Evolutionary conservation across 2,329 filamentous ascomycete species (phyloP), one percentile per base, ranked within the genome.

Genomic region (Penicillium sclerotigenum): DNA sequence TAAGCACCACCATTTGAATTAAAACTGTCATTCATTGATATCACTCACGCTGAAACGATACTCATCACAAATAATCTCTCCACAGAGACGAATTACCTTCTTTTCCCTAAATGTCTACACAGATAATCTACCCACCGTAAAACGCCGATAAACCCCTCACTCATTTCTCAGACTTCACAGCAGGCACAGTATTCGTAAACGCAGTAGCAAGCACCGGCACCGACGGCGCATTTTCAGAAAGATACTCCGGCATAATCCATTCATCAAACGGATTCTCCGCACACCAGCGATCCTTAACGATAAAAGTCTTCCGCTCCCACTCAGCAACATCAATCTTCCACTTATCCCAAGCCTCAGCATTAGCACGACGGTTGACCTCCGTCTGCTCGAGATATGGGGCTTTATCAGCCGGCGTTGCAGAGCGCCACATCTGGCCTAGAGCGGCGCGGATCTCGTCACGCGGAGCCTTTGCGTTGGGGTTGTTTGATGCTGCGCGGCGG

Each of bases 351-450:
- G 81, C 79, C 47, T 80, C 79, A 45, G 85, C 84, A 62, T 91
- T 89, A 1, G 75, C 79, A 55, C 81, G 79, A 70, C 92, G 92
- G 63, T 90, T 87, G 50, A 81, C 81, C 52, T 86, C 81, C 4
- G 89, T 89, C 70, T 87, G 82, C 28, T 91, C 87, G 47, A 92
- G 82, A 67, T 89, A 97, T 0, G 91, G 92, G 68, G 83, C 81
- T 68, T 88, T 90, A 64, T 86, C 82, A 42, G 89, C 88, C 6
- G 85, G 80, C 1, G 81, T 75, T 0, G 89, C 86, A 47, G 89
- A 88, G 64, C 88, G 90, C 94, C 94, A 99, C 87, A 94, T 92
- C 69, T 88, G 87, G 28, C 92, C 92, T 10, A 94, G 84, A 71
- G 91, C 90, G 48, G 87, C 84, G 33, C 94, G 89, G 54, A 97